Percentiles rank a stretch among this genome's conserved stretches.
Conservation (phyloP, 108 stramenopile species). For the Mediolabrus comicus region DNA sequence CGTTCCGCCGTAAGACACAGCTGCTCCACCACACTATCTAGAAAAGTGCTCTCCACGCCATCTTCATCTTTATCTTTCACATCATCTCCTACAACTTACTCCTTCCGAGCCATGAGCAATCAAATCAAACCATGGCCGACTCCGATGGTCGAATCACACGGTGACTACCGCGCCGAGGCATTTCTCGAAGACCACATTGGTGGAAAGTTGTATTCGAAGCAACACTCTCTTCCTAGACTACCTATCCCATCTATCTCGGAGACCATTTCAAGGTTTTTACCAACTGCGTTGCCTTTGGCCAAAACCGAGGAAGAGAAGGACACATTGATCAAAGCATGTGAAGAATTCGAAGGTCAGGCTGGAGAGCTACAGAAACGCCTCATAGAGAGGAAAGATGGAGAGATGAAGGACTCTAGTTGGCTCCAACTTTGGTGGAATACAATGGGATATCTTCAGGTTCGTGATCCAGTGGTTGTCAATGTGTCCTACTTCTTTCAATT, state of each 20-base stretch:
- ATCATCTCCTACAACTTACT: background rate
- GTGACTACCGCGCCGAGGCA: slow-evolving; percentile 71
- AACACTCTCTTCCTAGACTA: slow-evolving; percentile 60
- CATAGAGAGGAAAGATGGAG: slow-evolving; percentile 42
- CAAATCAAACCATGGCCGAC: slow-evolving; percentile 56
- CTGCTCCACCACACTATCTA: background rate
- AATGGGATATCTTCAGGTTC: slow-evolving; percentile 79
- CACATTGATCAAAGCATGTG: slow-evolving; percentile 49
- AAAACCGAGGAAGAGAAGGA: slow-evolving; percentile 51
- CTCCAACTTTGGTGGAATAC: slow-evolving; percentile 89
- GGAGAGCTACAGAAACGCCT: slow-evolving; percentile 64
- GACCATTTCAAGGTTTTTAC: slow-evolving; percentile 63
- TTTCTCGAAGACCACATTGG: slow-evolving; percentile 68
- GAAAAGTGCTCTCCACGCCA: background rate
- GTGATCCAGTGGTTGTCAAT: slow-evolving; percentile 85
- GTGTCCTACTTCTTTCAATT: slow-evolving; percentile 91
- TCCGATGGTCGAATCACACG: slow-evolving; percentile 64
- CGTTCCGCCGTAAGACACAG: background rate
- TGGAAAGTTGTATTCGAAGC: slow-evolving; percentile 64
- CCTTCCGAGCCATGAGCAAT: slow-evolving; percentile 23
- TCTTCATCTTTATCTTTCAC: background rate
- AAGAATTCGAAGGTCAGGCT: slow-evolving; percentile 61
- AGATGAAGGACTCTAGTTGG: slow-evolving; percentile 71
- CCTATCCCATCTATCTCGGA: slow-evolving; percentile 72
- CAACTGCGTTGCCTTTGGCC: slow-evolving; percentile 72